Evolutionary conservation across 2,329 filamentous ascomycete species (phyloP).

Genomic region (Fusarium sp.): DNA sequence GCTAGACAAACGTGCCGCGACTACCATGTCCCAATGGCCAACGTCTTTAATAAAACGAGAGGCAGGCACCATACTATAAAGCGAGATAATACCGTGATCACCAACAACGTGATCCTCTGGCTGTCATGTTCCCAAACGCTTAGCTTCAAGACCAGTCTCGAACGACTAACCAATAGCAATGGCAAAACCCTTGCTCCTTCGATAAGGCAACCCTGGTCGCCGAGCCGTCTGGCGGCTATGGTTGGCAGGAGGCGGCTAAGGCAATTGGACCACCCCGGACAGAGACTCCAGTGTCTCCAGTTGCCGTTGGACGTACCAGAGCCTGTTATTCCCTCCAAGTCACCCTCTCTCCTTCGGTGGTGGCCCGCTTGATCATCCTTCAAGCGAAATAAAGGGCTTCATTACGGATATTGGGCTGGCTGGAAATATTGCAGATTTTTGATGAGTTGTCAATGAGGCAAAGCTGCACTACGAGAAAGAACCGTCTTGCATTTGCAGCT

Average conservation of each 20-base stretch:
- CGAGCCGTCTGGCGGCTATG: slow-evolving; percentile 49
- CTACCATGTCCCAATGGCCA: slow-evolving; percentile 37
- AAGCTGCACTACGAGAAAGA: slow-evolving; percentile 27
- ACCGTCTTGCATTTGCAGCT: slow-evolving; percentile 22
- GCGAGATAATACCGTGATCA: slow-evolving; percentile 23
- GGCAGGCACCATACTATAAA: slow-evolving; percentile 8
- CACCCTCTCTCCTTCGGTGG: not conserved
- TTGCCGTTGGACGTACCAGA: slow-evolving; percentile 17
- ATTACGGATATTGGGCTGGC: slow-evolving; percentile 31
- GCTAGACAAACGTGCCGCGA: slow-evolving; percentile 41
- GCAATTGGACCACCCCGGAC: slow-evolving; percentile 35
- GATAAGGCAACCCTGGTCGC: slow-evolving; percentile 45
- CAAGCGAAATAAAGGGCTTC: slow-evolving; percentile 27
- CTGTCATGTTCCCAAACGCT: slow-evolving; percentile 52
- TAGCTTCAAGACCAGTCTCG: slow-evolving; percentile 45
- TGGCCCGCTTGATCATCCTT: slow-evolving; percentile 27
- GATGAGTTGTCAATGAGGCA: slow-evolving; percentile 49
- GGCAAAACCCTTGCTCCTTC: slow-evolving; percentile 49
- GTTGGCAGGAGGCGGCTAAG: slow-evolving; percentile 49
- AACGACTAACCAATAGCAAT: slow-evolving; percentile 49
- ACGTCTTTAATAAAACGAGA: slow-evolving; percentile 4
- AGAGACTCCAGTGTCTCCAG: slow-evolving; percentile 32
- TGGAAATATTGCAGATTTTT: slow-evolving; percentile 35
- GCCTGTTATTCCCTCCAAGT: slow-evolving; percentile 19
- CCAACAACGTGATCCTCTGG: slow-evolving; percentile 34